These are phyloP conservation scores for Teunomyces barrocoloradensis DNA, from an alignment of 805 yeast species.

Conservation along the genomic window DNA sequence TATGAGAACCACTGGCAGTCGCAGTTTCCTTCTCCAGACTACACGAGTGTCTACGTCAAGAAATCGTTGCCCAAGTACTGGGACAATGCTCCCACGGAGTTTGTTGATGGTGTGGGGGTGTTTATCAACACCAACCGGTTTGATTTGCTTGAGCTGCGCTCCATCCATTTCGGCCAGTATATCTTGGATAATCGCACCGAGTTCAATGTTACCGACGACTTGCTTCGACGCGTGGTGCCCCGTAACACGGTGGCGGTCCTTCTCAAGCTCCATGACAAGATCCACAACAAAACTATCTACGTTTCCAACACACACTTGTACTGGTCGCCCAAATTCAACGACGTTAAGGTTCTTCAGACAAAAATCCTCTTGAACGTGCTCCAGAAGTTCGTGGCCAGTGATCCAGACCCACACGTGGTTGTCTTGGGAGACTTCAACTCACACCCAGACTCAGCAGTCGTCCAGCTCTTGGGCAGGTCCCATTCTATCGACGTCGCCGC, in stretches of 20 bases:
- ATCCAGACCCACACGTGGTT: constrained; percentile 49
- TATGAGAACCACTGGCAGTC: constrained; percentile 41
- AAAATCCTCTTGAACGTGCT: constrained; percentile 88
- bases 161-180: constrained; percentile 76
- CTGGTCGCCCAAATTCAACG: constrained; percentile 97
- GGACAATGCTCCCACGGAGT: constrained; percentile 52
- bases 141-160: constrained; percentile 59
- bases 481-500: constrained; percentile 72
- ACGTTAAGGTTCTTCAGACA: constrained; percentile 93
- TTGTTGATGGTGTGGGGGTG: constrained; percentile 98
- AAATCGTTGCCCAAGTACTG: constrained; percentile 56
- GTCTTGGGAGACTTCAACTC: constrained; percentile 98
- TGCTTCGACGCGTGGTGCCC: constrained; percentile 92
- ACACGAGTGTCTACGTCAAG: constrained; percentile 45
- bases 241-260: constrained; percentile 90
- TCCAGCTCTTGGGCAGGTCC: constrained; percentile 57
- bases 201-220: constrained; percentile 89
- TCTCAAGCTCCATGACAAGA: constrained; percentile 66
- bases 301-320: constrained; percentile 92
- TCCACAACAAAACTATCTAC: constrained; percentile 67
- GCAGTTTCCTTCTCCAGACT: constrained; percentile 31
- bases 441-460: constrained; percentile 84
- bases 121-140: constrained; percentile 73
- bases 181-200: constrained; percentile 78
- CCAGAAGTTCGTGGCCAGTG: constrained; percentile 56